Conservation (phyloP, 1,284 basidiomycete species). For the Sporisorium exsertum region DNA sequence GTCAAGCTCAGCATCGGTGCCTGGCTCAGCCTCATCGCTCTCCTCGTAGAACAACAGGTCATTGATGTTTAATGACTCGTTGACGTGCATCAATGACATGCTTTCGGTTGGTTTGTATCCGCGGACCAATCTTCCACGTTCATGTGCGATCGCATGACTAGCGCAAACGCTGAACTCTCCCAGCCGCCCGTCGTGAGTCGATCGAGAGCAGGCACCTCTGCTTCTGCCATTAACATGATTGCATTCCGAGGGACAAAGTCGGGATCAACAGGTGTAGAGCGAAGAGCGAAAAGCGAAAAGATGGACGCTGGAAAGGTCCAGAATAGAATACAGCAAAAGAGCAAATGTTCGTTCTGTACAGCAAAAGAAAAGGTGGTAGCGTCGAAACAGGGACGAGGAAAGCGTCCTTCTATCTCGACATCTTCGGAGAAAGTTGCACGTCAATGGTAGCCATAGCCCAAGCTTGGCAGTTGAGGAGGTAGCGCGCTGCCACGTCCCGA, state of each 20-base stretch:
- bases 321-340: conserved; percentile 20
- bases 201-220: background rate
- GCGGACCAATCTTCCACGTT: background rate
- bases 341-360: conserved; percentile 4
- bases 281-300: background rate
- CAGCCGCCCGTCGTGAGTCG: too few relatives aligned
- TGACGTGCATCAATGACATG: background rate
- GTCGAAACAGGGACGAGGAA: background rate
- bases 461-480: conserved; percentile 49
- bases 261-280: background rate
- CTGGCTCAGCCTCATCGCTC: background rate
- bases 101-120: background rate
- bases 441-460: conserved; percentile 39
- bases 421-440: background rate
- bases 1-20: background rate
- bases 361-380: too few relatives aligned
- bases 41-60: background rate
- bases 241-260: background rate
- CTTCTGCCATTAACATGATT: background rate
- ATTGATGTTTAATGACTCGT: background rate
- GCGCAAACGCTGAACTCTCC: too few relatives aligned
- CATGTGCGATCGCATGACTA: too few relatives aligned
- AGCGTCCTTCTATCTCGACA: background rate
- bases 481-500: conserved; percentile 13
- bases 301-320: background rate